Percentiles rank a stretch among this genome's conserved stretches.
These are phyloP conservation scores for Candida frijolesensis DNA, from an alignment of 1,139 yeast species.

Conservation along the genomic window DNA sequence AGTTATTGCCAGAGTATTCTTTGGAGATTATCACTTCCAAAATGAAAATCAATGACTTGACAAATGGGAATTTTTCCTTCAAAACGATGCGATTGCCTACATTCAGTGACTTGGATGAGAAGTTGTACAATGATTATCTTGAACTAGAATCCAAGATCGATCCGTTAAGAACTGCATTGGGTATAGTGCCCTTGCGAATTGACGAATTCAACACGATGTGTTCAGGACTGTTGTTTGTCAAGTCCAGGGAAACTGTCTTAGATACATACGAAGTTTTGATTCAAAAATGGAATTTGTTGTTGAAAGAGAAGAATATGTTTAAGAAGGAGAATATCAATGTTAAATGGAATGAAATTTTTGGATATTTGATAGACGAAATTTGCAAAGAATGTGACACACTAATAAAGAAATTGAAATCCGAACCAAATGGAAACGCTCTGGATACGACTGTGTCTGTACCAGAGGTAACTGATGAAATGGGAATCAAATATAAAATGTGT, in stretches of 20 bases:
- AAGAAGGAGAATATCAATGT: conserved; percentile 51
- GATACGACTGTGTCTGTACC: background rate
- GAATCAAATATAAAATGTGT: conserved; percentile 32
- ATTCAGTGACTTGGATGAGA: conserved; percentile 31
- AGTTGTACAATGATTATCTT: conserved; percentile 31
- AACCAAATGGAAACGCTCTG: background rate
- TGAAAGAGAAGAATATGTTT: conserved; percentile 38
- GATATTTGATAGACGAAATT: conserved; percentile 43
- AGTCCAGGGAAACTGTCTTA: conserved; percentile 35
- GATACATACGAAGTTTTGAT: conserved; percentile 42
- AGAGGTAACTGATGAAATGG: conserved; percentile 21
- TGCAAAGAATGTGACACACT: conserved; percentile 27
- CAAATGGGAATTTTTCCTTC: conserved; percentile 18
- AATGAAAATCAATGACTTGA: conserved; percentile 34
- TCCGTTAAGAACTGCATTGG: conserved; percentile 63
- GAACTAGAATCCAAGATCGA: conserved; percentile 36
- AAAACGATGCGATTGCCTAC: conserved; percentile 34
- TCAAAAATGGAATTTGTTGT: conserved; percentile 42
- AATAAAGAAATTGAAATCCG: conserved; percentile 26
- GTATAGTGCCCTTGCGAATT: conserved; percentile 57
- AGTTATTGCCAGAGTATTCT: conserved; percentile 41
- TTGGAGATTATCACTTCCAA: conserved; percentile 44
- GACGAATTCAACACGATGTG: conserved; percentile 44
- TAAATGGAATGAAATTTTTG: conserved; percentile 58
- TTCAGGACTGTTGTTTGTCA: conserved; percentile 24